Conservation (phyloP, 2,329 filamentous ascomycete species). For the Pseudogymnoascus sp. region DNA sequence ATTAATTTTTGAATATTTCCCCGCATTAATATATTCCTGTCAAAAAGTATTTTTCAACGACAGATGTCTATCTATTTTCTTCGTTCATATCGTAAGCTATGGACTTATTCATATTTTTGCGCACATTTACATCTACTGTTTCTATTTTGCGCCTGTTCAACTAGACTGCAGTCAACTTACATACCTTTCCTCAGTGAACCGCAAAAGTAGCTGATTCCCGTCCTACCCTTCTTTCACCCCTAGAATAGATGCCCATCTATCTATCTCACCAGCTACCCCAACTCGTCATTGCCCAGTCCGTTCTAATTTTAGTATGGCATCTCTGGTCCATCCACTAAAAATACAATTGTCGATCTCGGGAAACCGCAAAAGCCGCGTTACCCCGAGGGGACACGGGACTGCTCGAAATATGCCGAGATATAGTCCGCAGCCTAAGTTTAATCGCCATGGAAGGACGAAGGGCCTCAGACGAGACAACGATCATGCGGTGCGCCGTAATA, state of each 20-base stretch:
- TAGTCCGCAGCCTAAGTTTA: neutral
- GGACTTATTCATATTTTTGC: neutral
- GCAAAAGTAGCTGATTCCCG: neutral
- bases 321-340: neutral
- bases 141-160: neutral
- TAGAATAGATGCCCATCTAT: neutral
- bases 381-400: neutral
- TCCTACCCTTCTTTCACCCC: neutral
- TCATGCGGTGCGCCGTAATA: neutral
- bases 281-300: neutral
- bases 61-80: neutral
- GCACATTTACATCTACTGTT: neutral
- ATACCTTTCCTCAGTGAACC: neutral
- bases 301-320: neutral
- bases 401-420: neutral
- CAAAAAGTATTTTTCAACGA: neutral
- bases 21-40: neutral
- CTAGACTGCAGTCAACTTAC: neutral
- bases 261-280: neutral
- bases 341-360: neutral
- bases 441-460: neutral
- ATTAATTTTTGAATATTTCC: neutral
- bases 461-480: slow-evolving; percentile 1
- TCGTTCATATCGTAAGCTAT: neutral
- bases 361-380: slow-evolving; percentile 2